Base-by-base conservation (phyloP, 345 rosid species). In the Limnanthes douglasii region DNA sequence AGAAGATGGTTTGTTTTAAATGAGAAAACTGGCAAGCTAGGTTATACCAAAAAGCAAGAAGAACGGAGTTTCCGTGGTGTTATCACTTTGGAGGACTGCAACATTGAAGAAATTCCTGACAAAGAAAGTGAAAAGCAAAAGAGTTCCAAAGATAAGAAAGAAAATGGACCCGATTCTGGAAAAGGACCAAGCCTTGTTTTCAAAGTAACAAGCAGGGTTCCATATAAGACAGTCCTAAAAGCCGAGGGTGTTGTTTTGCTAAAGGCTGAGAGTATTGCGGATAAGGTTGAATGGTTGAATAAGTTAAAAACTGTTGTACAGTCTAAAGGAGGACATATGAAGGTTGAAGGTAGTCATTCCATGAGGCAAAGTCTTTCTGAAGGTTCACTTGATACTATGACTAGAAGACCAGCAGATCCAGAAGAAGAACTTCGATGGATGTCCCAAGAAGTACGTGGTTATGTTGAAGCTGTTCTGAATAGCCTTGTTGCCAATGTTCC, bases 401-500 rank as follows among this genome's bases (percentile, higher is more conserved):
- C 54, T 30, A 57, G 78, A 56, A 75, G 69, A 48, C 93, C 97
- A 3, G 80, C 50, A 20, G 93, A 86, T 53, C 95, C 97, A 9
- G 97, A 86, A 54, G 97, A 86, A 55, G 95, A 86, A 60, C 80
- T 86, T 14, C 66, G 93, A 40, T 86, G 95, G 95, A 86, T 86
- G 95, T 78, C 93, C 25, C 95, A 86, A 51, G 95, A 86, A 78
- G 95, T 86, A 6, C 93, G 96, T 13, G 90, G 96, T 53, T 86
- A 86, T 41, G 86, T 86, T 1, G 96, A 80, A 75, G 96, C 96
- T 27, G 96, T 86, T 46, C 65, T 86, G 36, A 81, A 86, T 59
- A 86, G 96, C 40, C 60, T 86, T 29, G 94, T 73, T 46, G 94
- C 96, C 34, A 86, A 86, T 50, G 92, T 86, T 48, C 94, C 96